A percentile compares a stretch with the other conserved stretches of the same genome.
Evolutionary conservation across 768 basidiomycete species (phyloP).

Genomic region (Leccinum boreale): DNA sequence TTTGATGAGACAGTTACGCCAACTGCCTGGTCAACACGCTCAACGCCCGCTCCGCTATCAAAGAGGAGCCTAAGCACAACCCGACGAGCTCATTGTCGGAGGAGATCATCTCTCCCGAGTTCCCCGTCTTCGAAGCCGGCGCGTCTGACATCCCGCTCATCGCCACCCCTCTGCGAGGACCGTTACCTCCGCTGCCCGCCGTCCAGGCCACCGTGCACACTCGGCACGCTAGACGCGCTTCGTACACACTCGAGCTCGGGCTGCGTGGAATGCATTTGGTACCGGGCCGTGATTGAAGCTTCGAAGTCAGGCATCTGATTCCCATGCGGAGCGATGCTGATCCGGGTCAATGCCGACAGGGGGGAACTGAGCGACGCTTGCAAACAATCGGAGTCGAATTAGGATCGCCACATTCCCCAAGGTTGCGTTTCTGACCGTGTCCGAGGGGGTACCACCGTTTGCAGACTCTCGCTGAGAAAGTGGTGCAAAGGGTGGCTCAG

Average conservation of each 20-base stretch:
- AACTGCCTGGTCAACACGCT: slow-evolving; percentile 3
- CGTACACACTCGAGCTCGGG: not conserved
- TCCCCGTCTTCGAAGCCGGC: not conserved
- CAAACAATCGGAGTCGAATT: not conserved
- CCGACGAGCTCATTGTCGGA: not conserved
- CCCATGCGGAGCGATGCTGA: too few species aligned
- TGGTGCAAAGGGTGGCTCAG: not conserved
- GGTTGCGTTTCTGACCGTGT: too few species aligned
- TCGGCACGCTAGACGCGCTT: not conserved
- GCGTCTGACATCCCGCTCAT: not conserved
- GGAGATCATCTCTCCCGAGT: not conserved
- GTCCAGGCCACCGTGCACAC: not conserved
- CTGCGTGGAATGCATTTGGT: not conserved
- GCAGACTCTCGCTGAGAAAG: not conserved
- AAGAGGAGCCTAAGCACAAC: not conserved
- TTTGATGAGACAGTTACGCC: slow-evolving; percentile 2
- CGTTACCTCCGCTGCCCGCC: not conserved
- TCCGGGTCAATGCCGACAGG: not conserved
- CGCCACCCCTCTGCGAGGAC: not conserved
- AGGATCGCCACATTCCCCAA: not conserved
- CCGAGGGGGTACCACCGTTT: not conserved
- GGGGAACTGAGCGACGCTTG: not conserved
- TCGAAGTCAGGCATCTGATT: not conserved
- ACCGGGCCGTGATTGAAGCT: not conserved
- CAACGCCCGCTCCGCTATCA: not conserved